Evolutionary conservation across 2,329 filamentous ascomycete genomes (phyloP).

Genomic region (Parafenestella ontariensis): DNA sequence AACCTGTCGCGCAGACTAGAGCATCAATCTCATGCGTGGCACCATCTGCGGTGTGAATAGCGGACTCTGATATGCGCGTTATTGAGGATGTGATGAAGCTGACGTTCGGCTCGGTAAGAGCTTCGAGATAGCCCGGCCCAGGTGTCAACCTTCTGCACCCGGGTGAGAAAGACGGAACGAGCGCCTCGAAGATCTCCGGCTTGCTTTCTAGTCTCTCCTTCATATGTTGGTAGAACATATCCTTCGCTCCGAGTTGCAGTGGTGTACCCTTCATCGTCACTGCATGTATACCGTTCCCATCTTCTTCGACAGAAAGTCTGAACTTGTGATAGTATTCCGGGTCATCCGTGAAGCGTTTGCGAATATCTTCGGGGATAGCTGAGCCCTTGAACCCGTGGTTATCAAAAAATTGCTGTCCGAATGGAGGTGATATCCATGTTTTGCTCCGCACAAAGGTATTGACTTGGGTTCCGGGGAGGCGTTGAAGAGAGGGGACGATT

Average conservation of each 20-base stretch:
- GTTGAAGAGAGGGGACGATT: conserved; percentile 51
- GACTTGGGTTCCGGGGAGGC: conserved; percentile 37
- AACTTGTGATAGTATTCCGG: conserved; percentile 43
- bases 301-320: conserved; percentile 41
- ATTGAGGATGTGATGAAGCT: conserved; percentile 47
- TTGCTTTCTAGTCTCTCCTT: conserved; percentile 43
- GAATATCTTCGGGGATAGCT: conserved; percentile 32
- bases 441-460: conserved; percentile 44
- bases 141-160: conserved; percentile 60
- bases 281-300: conserved; percentile 40
- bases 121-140: conserved; percentile 60
- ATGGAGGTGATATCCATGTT: conserved; percentile 47
- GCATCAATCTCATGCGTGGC: conserved; percentile 50
- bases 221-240: conserved; percentile 53
- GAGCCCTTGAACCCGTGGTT: conserved; percentile 45
- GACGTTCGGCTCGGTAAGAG: conserved; percentile 52
- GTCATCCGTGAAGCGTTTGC: conserved; percentile 34
- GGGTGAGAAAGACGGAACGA: conserved; percentile 53
- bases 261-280: conserved; percentile 46
- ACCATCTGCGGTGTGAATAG: conserved; percentile 52
- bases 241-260: conserved; percentile 47
- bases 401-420: conserved; percentile 37
- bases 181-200: conserved; percentile 51
- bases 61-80: conserved; percentile 44
- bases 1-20: conserved; percentile 56